Evolutionary conservation across 2,329 filamentous ascomycete species (phyloP), one percentile per base, ranked within the genome.

Genomic region (Paramyrothecium roridum): DNA sequence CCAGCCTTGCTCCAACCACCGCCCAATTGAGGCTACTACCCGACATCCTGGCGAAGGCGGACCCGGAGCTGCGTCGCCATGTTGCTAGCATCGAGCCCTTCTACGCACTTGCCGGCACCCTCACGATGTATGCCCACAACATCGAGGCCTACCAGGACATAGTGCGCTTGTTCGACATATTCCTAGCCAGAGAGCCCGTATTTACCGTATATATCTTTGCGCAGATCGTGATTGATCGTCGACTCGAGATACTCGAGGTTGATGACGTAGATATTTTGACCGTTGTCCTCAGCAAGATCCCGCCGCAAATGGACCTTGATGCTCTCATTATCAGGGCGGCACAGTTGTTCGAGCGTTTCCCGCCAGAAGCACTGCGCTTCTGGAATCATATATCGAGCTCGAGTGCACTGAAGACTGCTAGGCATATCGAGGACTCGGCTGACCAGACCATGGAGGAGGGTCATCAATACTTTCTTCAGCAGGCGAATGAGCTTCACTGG

Each of bases 91-190:
- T 87, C 17, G 86, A 93, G 67, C 93, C 95, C 1, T 97, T 93
- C 71, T 99, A 96, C 71, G 95, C 95, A 4, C 80, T 99, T 6
- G 87, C 91, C n/a, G 92, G 91, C 50, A 96, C 92, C 1, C 81
- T 99, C 47, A 99, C 96, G 34, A 87, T 99, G 77, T 99, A 97
- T 71, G 92, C 95, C 19, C 95, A 99, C 73, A 93, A 98, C 70
- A 92, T 99, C 58, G 88, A 95, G 71, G 86, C 88, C 46, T 97
- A 96, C 69, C 84, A 84, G 59, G 89, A 93, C 62, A 98, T 99
- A 66, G 85, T 92, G 34, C 85, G 95, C 22, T 77, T 99, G 1
- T 99, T 97, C 70, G 95, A 99, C 74, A 93, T 93, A 54, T 82
- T 99, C 50, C 80, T 99, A 6, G 91, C 93, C 3, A 85, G 84